Evolutionary conservation across 176 grass and related monocot species (phyloP), one percentile per base, ranked within the genome.

Genomic region (Triticum turgidum): DNA sequence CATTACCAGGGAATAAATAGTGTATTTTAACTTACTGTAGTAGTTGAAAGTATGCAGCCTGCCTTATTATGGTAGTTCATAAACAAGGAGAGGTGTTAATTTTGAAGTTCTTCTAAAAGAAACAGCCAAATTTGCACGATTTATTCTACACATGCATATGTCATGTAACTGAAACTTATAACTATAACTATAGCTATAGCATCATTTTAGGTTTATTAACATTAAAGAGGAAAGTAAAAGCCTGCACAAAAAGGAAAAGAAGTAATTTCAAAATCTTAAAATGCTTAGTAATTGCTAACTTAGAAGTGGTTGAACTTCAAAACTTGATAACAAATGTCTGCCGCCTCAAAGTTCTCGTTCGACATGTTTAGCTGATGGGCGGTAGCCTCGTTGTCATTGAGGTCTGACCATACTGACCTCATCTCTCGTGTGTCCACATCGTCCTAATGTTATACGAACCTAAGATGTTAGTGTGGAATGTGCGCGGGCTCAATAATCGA

Each of bases 1-100:
- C 61, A 51, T 18, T 86, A 59, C 59, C 34, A 64, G 17, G 82
- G 63, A 78, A 1, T 14, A n/a, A 84, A 68, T 80, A 65, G 35
- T 45, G 52, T 12, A 72, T 4, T 44, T 20, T 6, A 80, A 25
- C 80, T 45, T 80, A 15, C 54, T 29, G 17, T 72, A 35, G 27
- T 83, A 64, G 8, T 42, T 63, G 38, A 67, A 84, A 75, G 84
- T 65, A 38, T 35, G 52, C n/a, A 70, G 3, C 24, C 22, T 9
- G 66, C 32, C 74, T 45, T 83, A 11, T 78, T 27, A 63, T 52
- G 20, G 14, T 78, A 71, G 17, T 54, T 78, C 30, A 25, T 73
- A 22, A 66, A 44, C 8, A 64, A 37, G 13, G 33, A 74, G 42
- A 39, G 30, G 17, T 80, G 22, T 85, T 29, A 21, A 35, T 8